A percentile compares a stretch with the other conserved stretches of the same genome.
Evolutionary conservation across 169 alveolate genomes (phyloP).

Genomic region (Eimeria acervulina): DNA sequence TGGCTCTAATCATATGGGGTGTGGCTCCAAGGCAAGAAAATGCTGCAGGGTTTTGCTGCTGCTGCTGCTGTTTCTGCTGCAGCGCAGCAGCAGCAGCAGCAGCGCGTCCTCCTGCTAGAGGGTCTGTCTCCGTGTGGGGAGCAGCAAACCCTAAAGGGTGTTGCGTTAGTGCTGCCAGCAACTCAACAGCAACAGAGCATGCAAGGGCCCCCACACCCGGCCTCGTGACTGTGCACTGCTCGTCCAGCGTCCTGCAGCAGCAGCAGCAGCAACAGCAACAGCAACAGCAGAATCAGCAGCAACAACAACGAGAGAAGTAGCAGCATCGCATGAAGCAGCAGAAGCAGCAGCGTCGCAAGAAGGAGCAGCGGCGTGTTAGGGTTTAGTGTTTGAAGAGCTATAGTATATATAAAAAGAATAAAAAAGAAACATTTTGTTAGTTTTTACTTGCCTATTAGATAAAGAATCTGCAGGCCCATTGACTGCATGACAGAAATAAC

Average conservation of each 20-base stretch:
- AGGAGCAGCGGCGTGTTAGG: no score
- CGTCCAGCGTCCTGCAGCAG: constrained; percentile 92
- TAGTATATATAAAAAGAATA: no score
- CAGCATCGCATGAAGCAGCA: not conserved
- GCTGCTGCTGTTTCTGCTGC: constrained; percentile 10
- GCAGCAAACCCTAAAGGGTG: constrained; percentile 86
- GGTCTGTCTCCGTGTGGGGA: constrained; percentile 68
- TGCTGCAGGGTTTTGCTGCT: not conserved
- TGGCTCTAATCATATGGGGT: constrained; percentile 81
- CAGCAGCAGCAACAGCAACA: constrained; percentile 24
- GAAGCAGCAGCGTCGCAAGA: not conserved
- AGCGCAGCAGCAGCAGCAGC: constrained; percentile 59
- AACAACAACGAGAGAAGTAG: not conserved
- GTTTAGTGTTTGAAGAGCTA: no score
- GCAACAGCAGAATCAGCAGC: not conserved
- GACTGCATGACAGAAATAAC: constrained; percentile 97
- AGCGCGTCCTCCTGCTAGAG: constrained; percentile 43
- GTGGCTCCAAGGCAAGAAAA: constrained; percentile 83
- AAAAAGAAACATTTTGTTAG: no score
- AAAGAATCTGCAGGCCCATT: constrained; percentile 96
- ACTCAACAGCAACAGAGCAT: constrained; percentile 93
- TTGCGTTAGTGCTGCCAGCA: constrained; percentile 92
- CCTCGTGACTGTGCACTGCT: constrained; percentile 97
- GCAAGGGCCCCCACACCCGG: constrained; percentile 95
- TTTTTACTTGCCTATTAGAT: constrained; percentile 87